phyloP scores from a whole-genome alignment of 169 alveolate genomes.

The Cryptosporidium parvum region DNA sequence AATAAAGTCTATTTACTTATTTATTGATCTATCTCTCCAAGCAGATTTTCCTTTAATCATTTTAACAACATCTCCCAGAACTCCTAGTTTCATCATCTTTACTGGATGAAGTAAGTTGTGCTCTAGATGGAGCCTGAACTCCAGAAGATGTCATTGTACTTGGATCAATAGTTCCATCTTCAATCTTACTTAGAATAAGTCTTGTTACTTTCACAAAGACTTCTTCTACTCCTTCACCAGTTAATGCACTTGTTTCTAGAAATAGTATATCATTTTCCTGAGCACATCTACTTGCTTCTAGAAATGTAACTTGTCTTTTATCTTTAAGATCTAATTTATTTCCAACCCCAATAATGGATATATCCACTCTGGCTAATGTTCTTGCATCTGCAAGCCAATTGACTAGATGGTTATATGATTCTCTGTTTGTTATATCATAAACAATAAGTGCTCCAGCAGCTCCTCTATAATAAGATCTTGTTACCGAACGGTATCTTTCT shows the following conservation, averaged over 20 bases:
- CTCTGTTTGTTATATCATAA: conserved; percentile 88
- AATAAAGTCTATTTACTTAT: neutral
- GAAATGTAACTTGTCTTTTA: conserved; percentile 84
- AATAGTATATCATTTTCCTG: conserved; percentile 88
- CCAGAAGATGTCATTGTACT: conserved; percentile 74
- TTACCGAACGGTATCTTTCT: conserved; percentile 86
- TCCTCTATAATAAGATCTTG: conserved; percentile 90
- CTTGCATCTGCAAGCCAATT: conserved; percentile 87
- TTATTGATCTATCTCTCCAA: neutral
- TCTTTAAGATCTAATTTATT: conserved; percentile 86
- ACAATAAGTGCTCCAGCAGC: conserved; percentile 91
- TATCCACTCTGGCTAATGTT: conserved; percentile 86
- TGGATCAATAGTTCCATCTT: conserved; percentile 83
- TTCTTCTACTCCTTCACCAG: conserved; percentile 91
- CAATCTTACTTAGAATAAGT: conserved; percentile 86
- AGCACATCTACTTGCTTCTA: conserved; percentile 89
- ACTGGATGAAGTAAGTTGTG: conserved; percentile 40
- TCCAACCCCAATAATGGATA: conserved; percentile 85
- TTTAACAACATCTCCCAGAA: conserved; percentile 49
- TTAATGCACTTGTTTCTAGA: conserved; percentile 90
- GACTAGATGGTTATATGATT: conserved; percentile 83
- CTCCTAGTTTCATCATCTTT: conserved; percentile 34
- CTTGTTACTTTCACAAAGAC: conserved; percentile 85
- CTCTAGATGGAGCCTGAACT: conserved; percentile 57
- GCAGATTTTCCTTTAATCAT: neutral